These are phyloP conservation scores for Pelargonium nanum DNA, from an alignment of 345 rosid species.

Conservation along the genomic window DNA sequence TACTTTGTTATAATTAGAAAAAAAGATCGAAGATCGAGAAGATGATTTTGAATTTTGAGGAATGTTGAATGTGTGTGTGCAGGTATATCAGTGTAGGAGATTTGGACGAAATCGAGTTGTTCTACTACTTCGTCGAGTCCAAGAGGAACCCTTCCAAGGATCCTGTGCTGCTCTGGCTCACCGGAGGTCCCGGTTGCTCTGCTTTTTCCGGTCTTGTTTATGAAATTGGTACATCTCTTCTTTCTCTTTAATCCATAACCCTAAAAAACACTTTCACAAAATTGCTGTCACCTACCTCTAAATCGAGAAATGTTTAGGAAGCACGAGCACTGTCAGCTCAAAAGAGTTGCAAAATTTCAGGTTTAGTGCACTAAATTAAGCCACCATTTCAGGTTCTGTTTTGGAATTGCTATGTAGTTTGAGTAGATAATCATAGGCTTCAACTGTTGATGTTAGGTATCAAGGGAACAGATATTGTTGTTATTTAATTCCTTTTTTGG, in stretches of 20 bases:
- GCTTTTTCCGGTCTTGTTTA: slow-evolving; percentile 13
- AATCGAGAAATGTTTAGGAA: background rate
- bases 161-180: slow-evolving; percentile 23
- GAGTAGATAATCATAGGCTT: no score
- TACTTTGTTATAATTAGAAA: background rate
- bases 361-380: no score
- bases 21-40: no score
- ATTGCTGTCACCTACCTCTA: background rate
- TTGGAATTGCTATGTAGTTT: no score
- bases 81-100: slow-evolving; percentile 25
- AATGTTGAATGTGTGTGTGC: background rate
- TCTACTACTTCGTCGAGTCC: slow-evolving; percentile 21
- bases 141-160: slow-evolving; percentile 19
- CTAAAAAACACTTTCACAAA: background rate
- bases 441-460: no score
- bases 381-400: no score
- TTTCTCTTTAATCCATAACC: no score
- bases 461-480: no score
- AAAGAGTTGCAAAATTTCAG: no score
- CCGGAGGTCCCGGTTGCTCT: slow-evolving; percentile 30
- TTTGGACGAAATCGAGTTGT: slow-evolving; percentile 16
- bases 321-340: no score
- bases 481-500: no score
- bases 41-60: background rate
- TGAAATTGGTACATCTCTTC: slow-evolving; percentile 12